Percentiles rank a stretch among this genome's conserved stretches.
Conservation (phyloP, 179 eudicot species). For the Beta lomatogona region DNA sequence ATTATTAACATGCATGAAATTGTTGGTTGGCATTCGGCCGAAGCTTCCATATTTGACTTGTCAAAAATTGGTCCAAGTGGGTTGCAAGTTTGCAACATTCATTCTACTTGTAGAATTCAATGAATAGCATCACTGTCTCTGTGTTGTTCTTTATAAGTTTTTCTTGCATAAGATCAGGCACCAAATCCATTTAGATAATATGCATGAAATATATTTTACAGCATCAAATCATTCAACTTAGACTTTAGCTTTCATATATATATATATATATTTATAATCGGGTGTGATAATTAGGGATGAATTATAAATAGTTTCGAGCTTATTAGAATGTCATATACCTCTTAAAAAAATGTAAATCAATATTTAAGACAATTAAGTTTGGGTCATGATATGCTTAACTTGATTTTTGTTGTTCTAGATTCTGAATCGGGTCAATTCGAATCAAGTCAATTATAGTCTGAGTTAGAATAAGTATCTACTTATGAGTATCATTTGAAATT, state of each 20-base stretch:
- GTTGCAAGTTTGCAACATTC: conserved; percentile 26
- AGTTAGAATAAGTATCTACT: no score
- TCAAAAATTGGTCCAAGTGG: conserved; percentile 19
- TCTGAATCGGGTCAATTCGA: no score
- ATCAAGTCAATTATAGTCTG: no score
- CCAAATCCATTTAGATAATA: neutral
- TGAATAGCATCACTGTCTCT: neutral
- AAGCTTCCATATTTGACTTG: neutral
- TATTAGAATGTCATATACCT: no score
- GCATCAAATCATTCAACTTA: neutral
- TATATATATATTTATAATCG: no score
- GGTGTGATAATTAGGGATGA: no score
- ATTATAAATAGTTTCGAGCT: no score
- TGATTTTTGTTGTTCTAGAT: no score
- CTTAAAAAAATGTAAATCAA: no score
- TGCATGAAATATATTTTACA: neutral
- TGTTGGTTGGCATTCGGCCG: conserved; percentile 20
- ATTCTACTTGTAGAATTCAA: conserved; percentile 8
- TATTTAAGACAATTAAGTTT: no score
- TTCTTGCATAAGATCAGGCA: neutral
- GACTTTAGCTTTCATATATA: neutral
- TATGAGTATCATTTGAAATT: no score
- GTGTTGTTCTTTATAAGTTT: neutral
- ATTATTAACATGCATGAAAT: neutral
- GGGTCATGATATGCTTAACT: no score